These are phyloP conservation scores for Pseudocercospora pini-densiflorae DNA, from an alignment of 2,329 filamentous ascomycete species.

Conservation along the genomic window DNA sequence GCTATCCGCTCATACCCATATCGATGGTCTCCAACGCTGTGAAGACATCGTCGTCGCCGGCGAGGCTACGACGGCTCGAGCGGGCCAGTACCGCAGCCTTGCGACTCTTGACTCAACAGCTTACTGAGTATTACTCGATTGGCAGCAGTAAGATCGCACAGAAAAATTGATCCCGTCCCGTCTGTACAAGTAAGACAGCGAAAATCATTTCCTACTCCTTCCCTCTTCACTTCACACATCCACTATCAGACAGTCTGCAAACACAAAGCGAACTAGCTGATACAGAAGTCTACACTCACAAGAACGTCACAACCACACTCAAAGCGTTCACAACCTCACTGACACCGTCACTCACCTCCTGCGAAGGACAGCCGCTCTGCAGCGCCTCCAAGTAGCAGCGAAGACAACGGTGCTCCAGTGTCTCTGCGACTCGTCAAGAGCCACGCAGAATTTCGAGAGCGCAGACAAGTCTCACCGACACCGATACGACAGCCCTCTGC, in stretches of 20 bases:
- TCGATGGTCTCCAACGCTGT: not conserved
- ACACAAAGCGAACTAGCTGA: not conserved
- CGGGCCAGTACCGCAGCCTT: not conserved
- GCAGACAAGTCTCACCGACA: not conserved
- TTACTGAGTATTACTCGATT: not conserved
- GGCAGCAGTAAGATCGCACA: not conserved
- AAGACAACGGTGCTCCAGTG: not conserved
- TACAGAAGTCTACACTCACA: not conserved
- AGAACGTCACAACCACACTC: not conserved
- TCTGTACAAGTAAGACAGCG: not conserved
- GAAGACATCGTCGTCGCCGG: not conserved
- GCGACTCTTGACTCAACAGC: not conserved
- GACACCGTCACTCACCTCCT: not conserved
- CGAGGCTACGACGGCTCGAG: not conserved
- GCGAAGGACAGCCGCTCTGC: not conserved
- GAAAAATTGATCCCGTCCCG: not conserved
- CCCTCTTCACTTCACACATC: not conserved
- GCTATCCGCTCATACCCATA: conserved; percentile 15
- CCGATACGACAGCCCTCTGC: not conserved
- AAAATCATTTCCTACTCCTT: not conserved
- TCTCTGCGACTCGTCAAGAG: not conserved
- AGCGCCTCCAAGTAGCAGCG: not conserved
- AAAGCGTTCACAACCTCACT: not conserved
- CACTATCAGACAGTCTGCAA: not conserved
- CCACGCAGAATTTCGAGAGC: not conserved